These are phyloP conservation scores for Xylaria sp. DNA, from an alignment of 2,329 filamentous ascomycete species.

Conservation along the genomic window DNA sequence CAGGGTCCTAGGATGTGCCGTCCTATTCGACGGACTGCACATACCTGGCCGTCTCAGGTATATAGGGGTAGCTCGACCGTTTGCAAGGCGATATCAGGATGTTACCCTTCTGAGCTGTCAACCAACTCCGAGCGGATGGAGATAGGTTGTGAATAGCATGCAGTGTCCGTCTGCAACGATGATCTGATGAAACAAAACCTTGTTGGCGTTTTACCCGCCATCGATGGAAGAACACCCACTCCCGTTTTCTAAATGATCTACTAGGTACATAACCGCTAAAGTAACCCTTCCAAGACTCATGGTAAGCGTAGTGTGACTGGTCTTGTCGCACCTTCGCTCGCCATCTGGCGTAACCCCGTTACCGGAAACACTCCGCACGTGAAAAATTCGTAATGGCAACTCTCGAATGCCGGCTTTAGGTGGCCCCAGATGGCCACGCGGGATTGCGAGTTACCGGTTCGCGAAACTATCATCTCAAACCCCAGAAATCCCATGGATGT, in stretches of 20 bases:
- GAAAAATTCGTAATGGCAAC: neutral
- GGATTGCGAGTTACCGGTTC: neutral
- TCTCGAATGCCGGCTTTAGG: neutral
- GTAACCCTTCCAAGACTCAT: neutral
- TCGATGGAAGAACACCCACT: neutral
- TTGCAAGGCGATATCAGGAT: neutral
- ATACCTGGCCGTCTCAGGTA: slow-evolving; percentile 4
- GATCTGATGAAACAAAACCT: slow-evolving; percentile 16
- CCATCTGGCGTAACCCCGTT: neutral
- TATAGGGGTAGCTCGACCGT: slow-evolving; percentile 10
- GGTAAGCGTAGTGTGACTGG: neutral
- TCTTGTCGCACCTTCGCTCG: neutral
- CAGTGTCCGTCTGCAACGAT: slow-evolving; percentile 15
- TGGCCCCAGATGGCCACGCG: neutral
- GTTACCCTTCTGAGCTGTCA: neutral
- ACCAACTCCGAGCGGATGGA: neutral
- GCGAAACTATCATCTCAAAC: neutral
- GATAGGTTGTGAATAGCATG: slow-evolving; percentile 2
- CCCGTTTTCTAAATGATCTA: neutral
- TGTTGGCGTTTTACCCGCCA: neutral
- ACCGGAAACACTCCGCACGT: neutral
- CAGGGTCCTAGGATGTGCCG: slow-evolving; percentile 24
- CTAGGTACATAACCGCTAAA: neutral
- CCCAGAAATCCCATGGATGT: neutral
- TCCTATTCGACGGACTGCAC: neutral